A percentile compares a stretch with the other conserved stretches of the same genome.
Conservation (phyloP, 768 basidiomycete species). For the Kwoniella shandongensis region DNA sequence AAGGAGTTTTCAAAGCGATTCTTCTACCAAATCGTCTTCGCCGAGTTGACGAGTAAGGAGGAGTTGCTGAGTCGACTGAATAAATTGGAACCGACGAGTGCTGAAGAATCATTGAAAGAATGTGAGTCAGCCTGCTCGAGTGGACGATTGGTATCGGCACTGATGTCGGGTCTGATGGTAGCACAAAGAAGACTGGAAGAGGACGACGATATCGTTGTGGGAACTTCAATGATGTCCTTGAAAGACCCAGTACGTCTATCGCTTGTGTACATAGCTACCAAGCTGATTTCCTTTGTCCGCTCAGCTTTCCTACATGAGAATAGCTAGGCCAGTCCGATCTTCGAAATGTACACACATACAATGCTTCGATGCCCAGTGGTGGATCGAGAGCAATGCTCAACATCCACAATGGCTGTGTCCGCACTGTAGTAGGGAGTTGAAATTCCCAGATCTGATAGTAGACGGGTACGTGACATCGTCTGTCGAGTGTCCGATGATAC, state of each 20-base stretch:
- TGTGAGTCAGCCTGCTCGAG: conserved; percentile 59
- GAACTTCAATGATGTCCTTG: conserved; percentile 82
- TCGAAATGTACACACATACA: conserved; percentile 82
- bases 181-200: conserved; percentile 61
- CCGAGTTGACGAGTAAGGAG: conserved; percentile 71
- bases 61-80: conserved; percentile 69
- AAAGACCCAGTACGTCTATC: conserved; percentile 79
- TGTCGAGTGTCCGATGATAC: not conserved
- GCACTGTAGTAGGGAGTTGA: conserved; percentile 78
- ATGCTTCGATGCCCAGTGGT: conserved; percentile 92
- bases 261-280: not conserved
- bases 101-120: conserved; percentile 64
- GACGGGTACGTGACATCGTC: conserved; percentile 63
- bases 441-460: conserved; percentile 77
- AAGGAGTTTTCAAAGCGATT: conserved; percentile 65
- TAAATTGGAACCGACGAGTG: conserved; percentile 65
- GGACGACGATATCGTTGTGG: conserved; percentile 90
- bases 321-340: conserved; percentile 81
- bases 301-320: conserved; percentile 81
- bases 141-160: not conserved
- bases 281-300: not conserved
- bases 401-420: conserved; percentile 96
- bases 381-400: conserved; percentile 93
- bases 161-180: not conserved
- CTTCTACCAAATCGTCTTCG: conserved; percentile 78